Evolutionary conservation across 1,139 yeast genomes (phyloP).

Genomic region (Geotrichum reessii): DNA sequence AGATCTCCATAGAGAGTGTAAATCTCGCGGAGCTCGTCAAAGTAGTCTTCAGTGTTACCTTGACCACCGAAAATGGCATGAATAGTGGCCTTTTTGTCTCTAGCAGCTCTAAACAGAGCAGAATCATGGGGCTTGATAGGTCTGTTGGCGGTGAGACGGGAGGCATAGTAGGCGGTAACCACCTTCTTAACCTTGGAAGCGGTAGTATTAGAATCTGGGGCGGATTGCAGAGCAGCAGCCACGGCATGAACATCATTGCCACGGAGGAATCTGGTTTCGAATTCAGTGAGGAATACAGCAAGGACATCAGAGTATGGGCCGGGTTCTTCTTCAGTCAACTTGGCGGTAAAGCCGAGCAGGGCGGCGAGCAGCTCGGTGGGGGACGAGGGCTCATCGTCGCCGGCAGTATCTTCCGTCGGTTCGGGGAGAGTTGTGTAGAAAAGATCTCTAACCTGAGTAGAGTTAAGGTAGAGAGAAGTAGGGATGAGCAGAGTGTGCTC

Average conservation of each 20-base stretch:
- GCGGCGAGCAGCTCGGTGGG: slow-evolving; percentile 81
- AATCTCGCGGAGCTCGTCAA: slow-evolving; percentile 88
- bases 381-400: slow-evolving; percentile 83
- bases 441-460: slow-evolving; percentile 83
- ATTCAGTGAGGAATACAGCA: slow-evolving; percentile 66
- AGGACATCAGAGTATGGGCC: slow-evolving; percentile 68
- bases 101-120: slow-evolving; percentile 59
- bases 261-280: slow-evolving; percentile 69
- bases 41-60: slow-evolving; percentile 96
- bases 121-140: slow-evolving; percentile 54
- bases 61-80: slow-evolving; percentile 97
- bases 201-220: slow-evolving; percentile 52
- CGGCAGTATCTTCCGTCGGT: slow-evolving; percentile 78
- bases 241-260: slow-evolving; percentile 84
- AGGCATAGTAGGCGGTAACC: slow-evolving; percentile 63
- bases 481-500: slow-evolving; percentile 89
- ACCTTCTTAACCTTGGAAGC: slow-evolving; percentile 63
- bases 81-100: slow-evolving; percentile 51
- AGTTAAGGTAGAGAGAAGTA: slow-evolving; percentile 67
- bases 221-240: slow-evolving; percentile 60
- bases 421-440: slow-evolving; percentile 69
- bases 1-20: slow-evolving; percentile 72
- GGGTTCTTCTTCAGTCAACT: slow-evolving; percentile 45
- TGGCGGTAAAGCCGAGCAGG: slow-evolving; percentile 75
- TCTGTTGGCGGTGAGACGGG: slow-evolving; percentile 46